A percentile compares a stretch with the other conserved stretches of the same genome.
phyloP scores from a whole-genome alignment of 257 asterid species.

The Solanum neorickii region DNA sequence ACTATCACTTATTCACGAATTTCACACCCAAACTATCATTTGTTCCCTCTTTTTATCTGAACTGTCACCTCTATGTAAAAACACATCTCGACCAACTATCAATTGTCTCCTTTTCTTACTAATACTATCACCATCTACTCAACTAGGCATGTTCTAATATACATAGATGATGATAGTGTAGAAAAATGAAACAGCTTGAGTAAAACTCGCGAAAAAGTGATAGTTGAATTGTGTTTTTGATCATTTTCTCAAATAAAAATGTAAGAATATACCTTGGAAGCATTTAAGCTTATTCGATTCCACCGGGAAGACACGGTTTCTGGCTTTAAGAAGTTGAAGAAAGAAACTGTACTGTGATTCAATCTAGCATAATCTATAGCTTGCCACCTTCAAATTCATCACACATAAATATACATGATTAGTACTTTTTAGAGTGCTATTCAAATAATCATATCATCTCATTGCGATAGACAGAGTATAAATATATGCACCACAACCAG shows the following conservation, averaged over 20 bases:
- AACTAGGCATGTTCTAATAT: neutral
- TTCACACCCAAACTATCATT: neutral
- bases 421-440: neutral
- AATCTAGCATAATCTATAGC: conserved; percentile 74
- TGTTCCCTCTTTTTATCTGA: neutral
- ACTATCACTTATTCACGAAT: neutral
- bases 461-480: neutral
- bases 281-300: conserved; percentile 66
- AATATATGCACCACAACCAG: neutral
- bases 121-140: neutral
- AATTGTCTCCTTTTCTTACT: neutral
- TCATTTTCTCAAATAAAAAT: neutral
- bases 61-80: neutral
- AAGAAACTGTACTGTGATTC: conserved; percentile 73
- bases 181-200: neutral
- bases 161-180: neutral
- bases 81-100: neutral
- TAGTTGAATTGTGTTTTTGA: neutral
- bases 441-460: neutral
- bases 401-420: neutral
- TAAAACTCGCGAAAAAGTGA: neutral
- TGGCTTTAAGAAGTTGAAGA: conserved; percentile 73
- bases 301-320: conserved; percentile 80
- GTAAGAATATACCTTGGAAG: conserved; percentile 52
- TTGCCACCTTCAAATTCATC: conserved; percentile 65